A percentile compares a stretch with the other conserved stretches of the same genome.
These are phyloP conservation scores for Tagetes patula DNA, from an alignment of 129 eudicot genomes.

Conservation along the genomic window DNA sequence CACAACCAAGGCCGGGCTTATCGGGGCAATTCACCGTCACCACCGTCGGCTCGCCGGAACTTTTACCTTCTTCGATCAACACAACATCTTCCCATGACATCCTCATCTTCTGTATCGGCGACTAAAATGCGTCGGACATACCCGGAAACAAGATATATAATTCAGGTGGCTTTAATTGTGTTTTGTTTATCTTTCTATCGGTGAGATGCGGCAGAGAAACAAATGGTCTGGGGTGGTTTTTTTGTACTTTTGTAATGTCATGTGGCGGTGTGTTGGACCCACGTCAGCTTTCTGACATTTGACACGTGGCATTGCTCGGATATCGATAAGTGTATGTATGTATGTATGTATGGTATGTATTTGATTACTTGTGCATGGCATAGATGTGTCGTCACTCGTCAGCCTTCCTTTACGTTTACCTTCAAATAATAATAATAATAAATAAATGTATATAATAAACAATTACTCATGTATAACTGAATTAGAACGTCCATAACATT, in stretches of 20 bases:
- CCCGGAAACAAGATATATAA: slow-evolving; percentile 10
- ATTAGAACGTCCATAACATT: no score
- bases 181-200: not conserved
- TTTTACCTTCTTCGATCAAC: slow-evolving; percentile 41
- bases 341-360: not conserved
- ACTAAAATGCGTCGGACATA: slow-evolving; percentile 2
- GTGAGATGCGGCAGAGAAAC: not conserved
- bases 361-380: slow-evolving; percentile 1
- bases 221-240: not conserved
- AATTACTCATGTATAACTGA: no score
- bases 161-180: not conserved
- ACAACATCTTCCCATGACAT: slow-evolving; percentile 65
- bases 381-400: not conserved
- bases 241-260: slow-evolving; percentile 8
- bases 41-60: slow-evolving; percentile 42
- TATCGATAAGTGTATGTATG: slow-evolving; percentile 20
- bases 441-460: no score
- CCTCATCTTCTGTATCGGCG: slow-evolving; percentile 39
- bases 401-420: not conserved
- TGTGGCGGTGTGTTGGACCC: slow-evolving; percentile 25
- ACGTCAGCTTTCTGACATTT: slow-evolving; percentile 15
- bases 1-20: slow-evolving; percentile 69
- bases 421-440: not conserved
- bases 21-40: slow-evolving; percentile 77
- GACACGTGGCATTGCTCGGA: slow-evolving; percentile 25